Percentiles rank a stretch among this genome's conserved stretches.
phyloP scores from a whole-genome alignment of 1,284 basidiomycete genomes.

The Trichosporon coremiiforme region DNA sequence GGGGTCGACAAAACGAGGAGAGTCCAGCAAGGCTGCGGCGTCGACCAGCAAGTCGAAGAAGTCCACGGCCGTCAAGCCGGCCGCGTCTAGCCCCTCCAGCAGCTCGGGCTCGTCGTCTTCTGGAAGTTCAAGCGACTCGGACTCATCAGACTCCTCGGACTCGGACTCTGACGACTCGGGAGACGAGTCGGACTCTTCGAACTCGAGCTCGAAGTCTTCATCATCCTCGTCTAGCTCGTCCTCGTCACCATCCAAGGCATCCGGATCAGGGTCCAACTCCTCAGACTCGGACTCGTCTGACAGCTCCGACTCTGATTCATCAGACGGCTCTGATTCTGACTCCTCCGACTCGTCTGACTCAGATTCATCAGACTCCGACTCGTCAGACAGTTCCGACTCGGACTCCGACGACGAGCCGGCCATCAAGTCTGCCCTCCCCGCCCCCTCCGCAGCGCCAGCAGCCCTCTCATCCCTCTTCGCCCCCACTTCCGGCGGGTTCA shows the following conservation, averaged over 20 bases:
- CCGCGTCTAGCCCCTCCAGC: background rate
- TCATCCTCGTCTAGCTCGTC: conserved; percentile 22
- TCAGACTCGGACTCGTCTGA: background rate
- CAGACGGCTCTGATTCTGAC: conserved; percentile 19
- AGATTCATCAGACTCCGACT: conserved; percentile 25
- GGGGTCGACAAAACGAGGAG: conserved; percentile 16
- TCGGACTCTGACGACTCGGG: conserved; percentile 32
- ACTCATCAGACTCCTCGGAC: conserved; percentile 22
- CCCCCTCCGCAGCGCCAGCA: background rate
- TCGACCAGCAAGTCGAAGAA: conserved; percentile 11
- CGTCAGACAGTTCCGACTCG: conserved; percentile 19
- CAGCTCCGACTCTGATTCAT: background rate
- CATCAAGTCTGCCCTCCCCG: conserved; percentile 1
- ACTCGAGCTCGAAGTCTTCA: conserved; percentile 22
- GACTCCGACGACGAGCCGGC: conserved; percentile 8
- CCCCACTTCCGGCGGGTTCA: conserved; percentile 34
- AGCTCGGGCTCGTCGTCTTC: background rate
- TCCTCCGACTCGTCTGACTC: conserved; percentile 16
- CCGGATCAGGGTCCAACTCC: background rate
- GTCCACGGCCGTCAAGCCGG: conserved; percentile 18
- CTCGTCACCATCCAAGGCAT: background rate
- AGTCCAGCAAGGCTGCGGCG: conserved; percentile 19
- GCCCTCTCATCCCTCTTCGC: conserved; percentile 24
- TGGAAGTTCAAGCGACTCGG: conserved; percentile 22
- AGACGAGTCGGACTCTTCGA: conserved; percentile 16